A percentile compares a stretch with the other conserved stretches of the same genome.
Conservation (phyloP, 306 rosid genomes). For the Trichosanthes cucumerina region DNA sequence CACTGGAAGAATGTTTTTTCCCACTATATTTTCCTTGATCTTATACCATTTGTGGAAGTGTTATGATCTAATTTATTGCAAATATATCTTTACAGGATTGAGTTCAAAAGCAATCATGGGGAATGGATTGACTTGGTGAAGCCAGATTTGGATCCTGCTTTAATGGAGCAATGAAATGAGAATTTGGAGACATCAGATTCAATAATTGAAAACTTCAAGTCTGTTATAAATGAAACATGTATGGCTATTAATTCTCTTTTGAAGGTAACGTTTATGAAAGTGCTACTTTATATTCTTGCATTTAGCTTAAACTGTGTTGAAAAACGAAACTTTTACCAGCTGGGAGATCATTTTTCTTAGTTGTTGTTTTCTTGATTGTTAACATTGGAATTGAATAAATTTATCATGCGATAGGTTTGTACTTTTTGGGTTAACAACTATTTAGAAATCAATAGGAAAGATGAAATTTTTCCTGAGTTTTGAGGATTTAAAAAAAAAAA, state of each 20-base stretch:
- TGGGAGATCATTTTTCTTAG: background rate
- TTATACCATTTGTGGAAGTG: background rate
- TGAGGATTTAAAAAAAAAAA: background rate
- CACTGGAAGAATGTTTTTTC: too few relatives aligned
- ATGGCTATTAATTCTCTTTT: slow-evolving; percentile 53
- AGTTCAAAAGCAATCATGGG: slow-evolving; percentile 48
- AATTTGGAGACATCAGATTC: slow-evolving; percentile 34
- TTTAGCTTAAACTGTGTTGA: background rate
- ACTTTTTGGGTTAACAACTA: background rate
- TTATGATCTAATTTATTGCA: background rate
- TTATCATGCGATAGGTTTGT: background rate
- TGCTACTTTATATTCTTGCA: background rate
- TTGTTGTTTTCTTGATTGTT: background rate
- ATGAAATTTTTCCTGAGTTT: background rate
- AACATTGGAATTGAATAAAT: background rate
- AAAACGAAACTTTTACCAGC: background rate
- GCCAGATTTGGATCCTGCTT: slow-evolving; percentile 54
- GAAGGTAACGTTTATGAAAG: slow-evolving; percentile 45
- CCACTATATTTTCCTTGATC: too few relatives aligned
- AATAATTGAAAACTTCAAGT: slow-evolving; percentile 49
- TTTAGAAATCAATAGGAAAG: background rate
- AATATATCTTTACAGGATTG: slow-evolving; percentile 37
- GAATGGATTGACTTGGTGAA: slow-evolving; percentile 67
- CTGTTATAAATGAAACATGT: slow-evolving; percentile 62
- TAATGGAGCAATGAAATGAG: slow-evolving; percentile 39